Percentiles rank a stretch among this genome's conserved stretches.
Conservation (phyloP, 2,329 filamentous ascomycete species). For the Pseudogymnoascus sp. region DNA sequence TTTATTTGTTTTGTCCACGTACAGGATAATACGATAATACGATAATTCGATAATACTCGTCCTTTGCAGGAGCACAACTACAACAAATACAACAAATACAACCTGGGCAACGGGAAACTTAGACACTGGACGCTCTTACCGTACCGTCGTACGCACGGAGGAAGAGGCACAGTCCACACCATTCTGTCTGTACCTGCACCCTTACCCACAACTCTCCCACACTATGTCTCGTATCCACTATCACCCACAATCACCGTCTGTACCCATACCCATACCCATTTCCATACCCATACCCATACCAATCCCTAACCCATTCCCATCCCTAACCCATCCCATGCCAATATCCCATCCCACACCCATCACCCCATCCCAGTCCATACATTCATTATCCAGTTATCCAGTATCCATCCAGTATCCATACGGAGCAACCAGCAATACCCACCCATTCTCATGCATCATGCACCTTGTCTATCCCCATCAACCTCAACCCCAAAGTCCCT, state of each 20-base stretch:
- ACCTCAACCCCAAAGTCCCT: constrained; percentile 6
- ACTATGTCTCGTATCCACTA: neutral
- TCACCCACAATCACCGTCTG: neutral
- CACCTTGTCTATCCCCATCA: constrained; percentile 6
- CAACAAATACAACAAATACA: neutral
- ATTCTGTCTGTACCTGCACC: neutral
- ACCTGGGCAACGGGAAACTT: neutral
- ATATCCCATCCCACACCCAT: neutral
- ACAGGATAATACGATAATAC: neutral
- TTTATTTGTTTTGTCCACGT: neutral
- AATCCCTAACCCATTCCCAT: neutral
- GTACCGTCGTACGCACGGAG: neutral
- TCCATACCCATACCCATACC: neutral
- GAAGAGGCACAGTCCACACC: constrained; percentile 2
- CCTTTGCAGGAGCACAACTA: neutral
- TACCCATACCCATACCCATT: neutral
- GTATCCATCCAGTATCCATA: neutral
- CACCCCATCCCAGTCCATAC: neutral
- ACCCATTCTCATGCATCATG: constrained; percentile 3
- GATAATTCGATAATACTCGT: neutral
- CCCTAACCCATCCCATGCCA: neutral
- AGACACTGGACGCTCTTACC: neutral
- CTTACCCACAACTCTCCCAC: neutral
- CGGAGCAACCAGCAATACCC: neutral
- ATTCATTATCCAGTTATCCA: neutral